Evolutionary conservation across 169 alveolate genomes (phyloP).

Genomic region (Plasmodium sp.): DNA sequence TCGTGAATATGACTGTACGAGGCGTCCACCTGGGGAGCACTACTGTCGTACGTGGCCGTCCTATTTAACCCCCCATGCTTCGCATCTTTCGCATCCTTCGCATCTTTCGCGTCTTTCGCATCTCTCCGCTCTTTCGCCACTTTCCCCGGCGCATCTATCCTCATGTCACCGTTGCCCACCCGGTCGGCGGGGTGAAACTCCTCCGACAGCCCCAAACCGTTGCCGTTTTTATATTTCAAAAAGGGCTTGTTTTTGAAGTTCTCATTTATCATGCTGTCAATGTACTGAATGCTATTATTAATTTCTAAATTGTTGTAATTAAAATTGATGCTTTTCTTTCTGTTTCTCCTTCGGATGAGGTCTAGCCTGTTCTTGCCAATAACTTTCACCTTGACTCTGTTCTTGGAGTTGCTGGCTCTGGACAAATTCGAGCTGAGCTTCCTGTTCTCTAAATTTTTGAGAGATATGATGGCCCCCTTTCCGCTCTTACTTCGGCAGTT

Average conservation of each 20-base stretch:
- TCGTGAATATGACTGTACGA: slow-evolving; percentile 1
- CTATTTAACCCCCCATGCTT: neutral
- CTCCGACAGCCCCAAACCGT: slow-evolving; percentile 30
- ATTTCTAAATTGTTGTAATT: slow-evolving; percentile 64
- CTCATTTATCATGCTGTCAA: slow-evolving; percentile 72
- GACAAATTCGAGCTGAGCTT: slow-evolving; percentile 22
- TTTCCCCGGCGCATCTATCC: neutral
- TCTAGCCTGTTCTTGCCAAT: slow-evolving; percentile 65
- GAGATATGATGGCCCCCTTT: slow-evolving; percentile 68
- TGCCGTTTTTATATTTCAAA: slow-evolving; percentile 40
- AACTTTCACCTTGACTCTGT: slow-evolving; percentile 38
- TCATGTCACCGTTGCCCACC: neutral
- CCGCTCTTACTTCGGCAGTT: slow-evolving; percentile 54
- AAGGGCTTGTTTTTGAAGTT: slow-evolving; percentile 62
- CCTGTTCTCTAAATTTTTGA: slow-evolving; percentile 57
- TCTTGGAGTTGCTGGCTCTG: slow-evolving; percentile 33
- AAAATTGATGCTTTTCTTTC: slow-evolving; percentile 70
- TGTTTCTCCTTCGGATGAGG: slow-evolving; percentile 41
- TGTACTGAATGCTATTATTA: slow-evolving; percentile 72
- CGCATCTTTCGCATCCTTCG: no score
- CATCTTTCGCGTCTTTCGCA: no score
- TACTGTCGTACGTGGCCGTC: neutral
- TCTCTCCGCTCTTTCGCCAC: no score
- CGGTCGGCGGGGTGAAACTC: neutral
- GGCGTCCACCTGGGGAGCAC: neutral